Evolutionary conservation across 176 grass and related monocot genomes (phyloP).

Genomic region (Rhynchospora pubera): DNA sequence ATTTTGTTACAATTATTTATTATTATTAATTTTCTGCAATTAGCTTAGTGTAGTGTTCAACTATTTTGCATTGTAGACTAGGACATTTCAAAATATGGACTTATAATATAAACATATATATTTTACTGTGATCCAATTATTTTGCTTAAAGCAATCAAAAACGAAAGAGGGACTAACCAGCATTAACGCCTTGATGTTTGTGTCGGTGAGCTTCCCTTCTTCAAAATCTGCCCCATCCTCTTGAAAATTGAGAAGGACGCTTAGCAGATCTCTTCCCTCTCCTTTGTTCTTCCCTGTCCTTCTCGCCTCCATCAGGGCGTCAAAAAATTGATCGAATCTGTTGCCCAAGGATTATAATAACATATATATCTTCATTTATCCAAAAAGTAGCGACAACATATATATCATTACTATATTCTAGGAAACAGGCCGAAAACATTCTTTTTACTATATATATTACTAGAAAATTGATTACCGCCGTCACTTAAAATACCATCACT

Average conservation of each 20-base stretch:
- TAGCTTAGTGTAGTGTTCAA: too few species aligned
- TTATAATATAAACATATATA: too few species aligned
- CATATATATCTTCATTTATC: too few species aligned
- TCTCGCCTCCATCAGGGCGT: constrained; percentile 44
- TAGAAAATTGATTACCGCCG: too few species aligned
- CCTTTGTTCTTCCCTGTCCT: background rate
- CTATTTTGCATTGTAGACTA: too few species aligned
- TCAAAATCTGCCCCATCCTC: constrained; percentile 12
- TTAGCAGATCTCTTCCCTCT: constrained; percentile 27
- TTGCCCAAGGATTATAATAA: background rate
- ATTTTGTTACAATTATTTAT: too few species aligned
- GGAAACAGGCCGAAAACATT: too few species aligned
- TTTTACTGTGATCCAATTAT: background rate
- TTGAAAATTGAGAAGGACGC: constrained; percentile 31
- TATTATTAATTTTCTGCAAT: too few species aligned
- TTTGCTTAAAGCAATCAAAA: background rate
- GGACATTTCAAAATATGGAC: too few species aligned
- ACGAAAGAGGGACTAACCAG: constrained; percentile 26
- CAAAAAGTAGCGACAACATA: too few species aligned
- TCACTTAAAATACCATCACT: too few species aligned
- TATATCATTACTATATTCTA: too few species aligned
- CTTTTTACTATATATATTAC: background rate
- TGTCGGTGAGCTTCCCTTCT: constrained; percentile 33
- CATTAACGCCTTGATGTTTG: constrained; percentile 53
- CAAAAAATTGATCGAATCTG: constrained; percentile 47